A percentile compares a stretch with the other conserved stretches of the same genome.
These are phyloP conservation scores for Fusarium sulawesiense DNA, from an alignment of 2,329 filamentous ascomycete species.

Conservation along the genomic window DNA sequence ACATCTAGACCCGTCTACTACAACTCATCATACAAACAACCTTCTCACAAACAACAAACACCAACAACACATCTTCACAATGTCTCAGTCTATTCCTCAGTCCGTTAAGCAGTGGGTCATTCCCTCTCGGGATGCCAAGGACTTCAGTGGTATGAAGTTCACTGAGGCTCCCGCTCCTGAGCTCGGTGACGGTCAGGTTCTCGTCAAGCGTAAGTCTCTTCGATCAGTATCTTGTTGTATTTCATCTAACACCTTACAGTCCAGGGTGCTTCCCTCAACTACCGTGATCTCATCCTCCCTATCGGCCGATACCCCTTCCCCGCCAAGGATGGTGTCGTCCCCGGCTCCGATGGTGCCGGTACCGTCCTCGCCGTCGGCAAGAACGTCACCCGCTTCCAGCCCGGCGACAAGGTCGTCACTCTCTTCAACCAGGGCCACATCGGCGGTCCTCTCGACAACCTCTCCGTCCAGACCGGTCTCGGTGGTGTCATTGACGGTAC, in stretches of 20 bases:
- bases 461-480: constrained; percentile 64
- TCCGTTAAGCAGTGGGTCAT: constrained; percentile 70
- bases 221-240: not conserved
- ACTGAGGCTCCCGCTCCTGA: constrained; percentile 67
- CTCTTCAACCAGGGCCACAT: constrained; percentile 71
- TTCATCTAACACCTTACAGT: constrained; percentile 48
- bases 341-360: constrained; percentile 66
- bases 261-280: constrained; percentile 65
- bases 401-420: constrained; percentile 67
- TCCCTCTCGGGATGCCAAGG: constrained; percentile 50
- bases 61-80: constrained; percentile 18
- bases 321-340: constrained; percentile 57
- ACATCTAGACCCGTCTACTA: not conserved
- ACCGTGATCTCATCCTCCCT: constrained; percentile 64
- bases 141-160: constrained; percentile 70
- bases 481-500: constrained; percentile 76
- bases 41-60: not conserved
- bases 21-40: not conserved
- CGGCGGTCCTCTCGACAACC: constrained; percentile 54
- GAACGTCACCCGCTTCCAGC: constrained; percentile 60
- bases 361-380: constrained; percentile 63
- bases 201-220: constrained; percentile 67
- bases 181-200: constrained; percentile 75
- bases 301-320: constrained; percentile 61
- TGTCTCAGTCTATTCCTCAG: constrained; percentile 47